Conservation (phyloP, 805 yeast species). For the Candida sakaeoensis region DNA sequence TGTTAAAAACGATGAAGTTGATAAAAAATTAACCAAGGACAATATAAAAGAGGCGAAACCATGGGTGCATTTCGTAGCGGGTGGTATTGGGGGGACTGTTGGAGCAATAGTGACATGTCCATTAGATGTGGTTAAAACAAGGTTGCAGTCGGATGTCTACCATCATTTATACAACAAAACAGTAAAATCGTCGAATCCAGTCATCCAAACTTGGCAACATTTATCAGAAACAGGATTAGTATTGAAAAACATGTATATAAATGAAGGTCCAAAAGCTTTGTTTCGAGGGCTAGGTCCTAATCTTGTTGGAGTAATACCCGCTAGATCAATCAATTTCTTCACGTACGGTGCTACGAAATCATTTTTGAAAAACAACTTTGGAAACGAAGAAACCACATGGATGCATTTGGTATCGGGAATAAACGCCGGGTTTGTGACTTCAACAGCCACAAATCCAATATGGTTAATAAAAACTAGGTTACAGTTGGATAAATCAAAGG, state of each 20-base stretch:
- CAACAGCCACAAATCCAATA: conserved; percentile 96
- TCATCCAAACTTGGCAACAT: conserved; percentile 58
- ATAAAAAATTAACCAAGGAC: conserved; percentile 1
- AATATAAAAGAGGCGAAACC: conserved; percentile 19
- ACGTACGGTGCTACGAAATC: conserved; percentile 95
- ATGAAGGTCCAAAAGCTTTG: conserved; percentile 82
- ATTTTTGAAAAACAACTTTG: conserved; percentile 58
- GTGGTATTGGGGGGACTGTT: conserved; percentile 95
- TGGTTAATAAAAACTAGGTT: conserved; percentile 95
- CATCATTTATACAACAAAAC: conserved; percentile 50
- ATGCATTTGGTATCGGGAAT: conserved; percentile 85
- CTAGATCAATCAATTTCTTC: conserved; percentile 93
- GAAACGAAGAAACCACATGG: conserved; percentile 67
- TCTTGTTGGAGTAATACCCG: conserved; percentile 95
- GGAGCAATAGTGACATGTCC: conserved; percentile 96
- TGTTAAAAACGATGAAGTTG: conserved; percentile 25
- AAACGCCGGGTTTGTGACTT: conserved; percentile 88
- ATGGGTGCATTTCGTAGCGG: conserved; percentile 85
- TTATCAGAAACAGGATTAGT: conserved; percentile 79
- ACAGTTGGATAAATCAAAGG: conserved; percentile 76
- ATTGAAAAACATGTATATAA: conserved; percentile 58
- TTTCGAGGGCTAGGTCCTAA: conserved; percentile 97
- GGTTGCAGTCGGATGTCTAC: conserved; percentile 88
- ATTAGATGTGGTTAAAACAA: conserved; percentile 90
- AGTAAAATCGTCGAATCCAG: conserved; percentile 33